phyloP scores from a whole-genome alignment of 2,329 filamentous ascomycete genomes.

The Scedosporium apiospermum region DNA sequence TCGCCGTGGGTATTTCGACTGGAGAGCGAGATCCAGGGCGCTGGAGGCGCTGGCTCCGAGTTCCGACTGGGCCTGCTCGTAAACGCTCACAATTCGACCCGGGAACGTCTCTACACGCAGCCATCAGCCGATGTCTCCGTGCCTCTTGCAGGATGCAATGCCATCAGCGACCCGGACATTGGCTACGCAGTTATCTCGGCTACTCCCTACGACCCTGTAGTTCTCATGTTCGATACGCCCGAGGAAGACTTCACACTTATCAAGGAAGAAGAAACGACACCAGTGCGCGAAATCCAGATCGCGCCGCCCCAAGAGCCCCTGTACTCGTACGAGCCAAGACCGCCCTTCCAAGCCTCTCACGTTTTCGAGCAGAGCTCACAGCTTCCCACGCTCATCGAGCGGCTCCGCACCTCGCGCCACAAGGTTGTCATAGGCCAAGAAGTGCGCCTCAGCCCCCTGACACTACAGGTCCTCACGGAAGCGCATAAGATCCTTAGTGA shows the following conservation, averaged over 20 bases:
- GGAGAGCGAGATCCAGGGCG: constrained; percentile 48
- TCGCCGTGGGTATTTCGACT: constrained; percentile 55
- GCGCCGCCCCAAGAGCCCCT: constrained; percentile 24
- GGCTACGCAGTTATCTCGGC: constrained; percentile 55
- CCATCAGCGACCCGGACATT: constrained; percentile 51
- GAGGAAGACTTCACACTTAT: constrained; percentile 39
- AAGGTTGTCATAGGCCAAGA: constrained; percentile 56
- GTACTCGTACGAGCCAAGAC: constrained; percentile 53
- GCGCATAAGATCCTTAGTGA: constrained; percentile 61
- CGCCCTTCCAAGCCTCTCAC: constrained; percentile 54
- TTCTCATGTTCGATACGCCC: constrained; percentile 49
- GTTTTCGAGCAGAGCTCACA: constrained; percentile 48
- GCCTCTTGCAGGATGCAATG: constrained; percentile 43
- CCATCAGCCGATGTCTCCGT: constrained; percentile 32
- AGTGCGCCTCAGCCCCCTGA: constrained; percentile 60
- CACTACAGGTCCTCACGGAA: constrained; percentile 61
- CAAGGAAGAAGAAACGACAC: background rate
- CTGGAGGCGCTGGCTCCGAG: constrained; percentile 44
- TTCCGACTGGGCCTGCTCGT: constrained; percentile 52
- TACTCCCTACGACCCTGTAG: constrained; percentile 47
- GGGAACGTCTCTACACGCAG: constrained; percentile 49
- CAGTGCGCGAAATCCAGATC: constrained; percentile 2
- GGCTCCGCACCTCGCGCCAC: constrained; percentile 49
- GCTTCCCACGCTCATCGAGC: constrained; percentile 46
- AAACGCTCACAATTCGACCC: constrained; percentile 44